Conservation (phyloP, 148 eudicot genomes). For the Tetragonia tetragonoides region DNA sequence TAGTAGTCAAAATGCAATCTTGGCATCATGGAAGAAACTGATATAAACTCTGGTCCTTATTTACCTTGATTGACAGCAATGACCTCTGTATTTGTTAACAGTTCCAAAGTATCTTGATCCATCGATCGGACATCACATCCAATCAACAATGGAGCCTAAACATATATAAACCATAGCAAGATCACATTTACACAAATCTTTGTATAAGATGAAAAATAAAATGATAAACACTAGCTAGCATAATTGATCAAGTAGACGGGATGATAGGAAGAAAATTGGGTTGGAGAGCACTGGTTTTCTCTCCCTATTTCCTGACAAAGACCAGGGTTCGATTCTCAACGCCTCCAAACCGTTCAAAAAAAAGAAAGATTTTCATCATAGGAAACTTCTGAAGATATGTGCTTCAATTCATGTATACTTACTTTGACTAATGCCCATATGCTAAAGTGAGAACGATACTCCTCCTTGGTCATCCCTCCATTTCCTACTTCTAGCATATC, state of each 20-base stretch:
- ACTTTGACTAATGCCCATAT: constrained; percentile 91
- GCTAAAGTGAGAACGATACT: constrained; percentile 88
- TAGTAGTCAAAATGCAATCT: too few relatives aligned
- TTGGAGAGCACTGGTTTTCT: too few relatives aligned
- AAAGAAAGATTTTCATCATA: background rate
- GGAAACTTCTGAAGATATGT: background rate
- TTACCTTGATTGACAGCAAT: constrained; percentile 89
- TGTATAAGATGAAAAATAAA: background rate
- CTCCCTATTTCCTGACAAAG: too few relatives aligned
- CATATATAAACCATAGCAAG: background rate
- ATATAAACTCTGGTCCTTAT: background rate
- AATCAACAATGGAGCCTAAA: constrained; percentile 81
- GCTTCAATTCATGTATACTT: background rate
- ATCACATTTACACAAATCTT: background rate
- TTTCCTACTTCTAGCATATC: constrained; percentile 97
- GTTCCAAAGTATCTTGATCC: constrained; percentile 30
- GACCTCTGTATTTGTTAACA: constrained; percentile 67
- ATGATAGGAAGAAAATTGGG: too few relatives aligned
- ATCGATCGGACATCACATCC: constrained; percentile 76
- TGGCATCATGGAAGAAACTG: too few relatives aligned
- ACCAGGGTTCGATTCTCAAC: too few relatives aligned
- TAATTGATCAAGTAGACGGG: background rate
- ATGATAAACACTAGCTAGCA: background rate
- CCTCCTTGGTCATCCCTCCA: constrained; percentile 78
- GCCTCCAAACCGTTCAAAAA: too few relatives aligned